Conservation (phyloP, 352 stramenopile genomes). For the Globisporangium acanthophoron region DNA sequence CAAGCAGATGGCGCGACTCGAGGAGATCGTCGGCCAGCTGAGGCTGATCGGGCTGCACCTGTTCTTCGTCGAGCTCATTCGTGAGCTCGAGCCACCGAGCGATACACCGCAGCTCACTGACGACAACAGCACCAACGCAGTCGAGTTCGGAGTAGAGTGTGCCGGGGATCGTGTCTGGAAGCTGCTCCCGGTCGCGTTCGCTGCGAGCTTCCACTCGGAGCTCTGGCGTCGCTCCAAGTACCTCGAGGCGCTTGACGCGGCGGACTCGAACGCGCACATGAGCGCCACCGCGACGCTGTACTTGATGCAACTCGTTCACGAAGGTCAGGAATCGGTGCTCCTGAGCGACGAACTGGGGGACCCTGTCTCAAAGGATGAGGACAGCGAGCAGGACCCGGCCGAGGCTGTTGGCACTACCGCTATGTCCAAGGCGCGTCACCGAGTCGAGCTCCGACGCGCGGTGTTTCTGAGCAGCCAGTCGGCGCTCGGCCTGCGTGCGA, state of each 20-base stretch:
- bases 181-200: constrained; percentile 41
- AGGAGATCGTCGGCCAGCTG: constrained; percentile 8
- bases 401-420: no score
- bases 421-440: neutral
- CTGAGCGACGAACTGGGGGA: neutral
- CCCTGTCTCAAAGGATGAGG: neutral
- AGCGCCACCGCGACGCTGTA: constrained; percentile 26
- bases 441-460: constrained; percentile 1
- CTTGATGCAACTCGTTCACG: constrained; percentile 15
- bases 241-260: constrained; percentile 26
- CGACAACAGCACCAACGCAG: constrained; percentile 4
- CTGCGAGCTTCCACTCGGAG: constrained; percentile 31
- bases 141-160: neutral
- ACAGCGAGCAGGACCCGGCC: neutral
- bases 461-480: constrained; percentile 13
- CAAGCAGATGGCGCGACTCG: constrained; percentile 23
- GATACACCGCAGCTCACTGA: no score
- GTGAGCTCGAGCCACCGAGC: neutral
- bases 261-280: constrained; percentile 49
- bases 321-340: neutral
- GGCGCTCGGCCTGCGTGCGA: constrained; percentile 16
- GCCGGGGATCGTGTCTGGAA: constrained; percentile 13
- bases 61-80: constrained; percentile 16
- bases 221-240: constrained; percentile 38
- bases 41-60: constrained; percentile 12